Evolutionary conservation across 768 basidiomycete species (phyloP), one percentile per base, ranked within the genome.

Genomic region (Scleroderma bovista): DNA sequence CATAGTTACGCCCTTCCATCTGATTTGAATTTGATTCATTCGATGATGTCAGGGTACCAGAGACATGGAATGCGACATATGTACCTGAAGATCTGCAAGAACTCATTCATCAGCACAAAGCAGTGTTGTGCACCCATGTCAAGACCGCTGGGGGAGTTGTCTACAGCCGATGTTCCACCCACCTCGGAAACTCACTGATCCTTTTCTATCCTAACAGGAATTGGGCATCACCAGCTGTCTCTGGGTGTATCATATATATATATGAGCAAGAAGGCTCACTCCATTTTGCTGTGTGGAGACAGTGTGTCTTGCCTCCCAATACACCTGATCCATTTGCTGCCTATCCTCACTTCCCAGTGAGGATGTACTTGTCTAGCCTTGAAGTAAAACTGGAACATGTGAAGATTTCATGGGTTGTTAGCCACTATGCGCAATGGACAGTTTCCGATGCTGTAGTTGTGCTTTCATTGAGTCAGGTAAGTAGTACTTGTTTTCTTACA

Each of bases 341-440:
- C 8, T 45, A 45, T 45, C 44, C 44, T 45, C 44, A 19, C 34
- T 45, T 45, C 3, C 44, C 44, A 2, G 6, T n/a, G 0, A 45
- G 29, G 34, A 19, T 45, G 44, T 33, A 32, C 44, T 45, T 6
- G 9, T 45, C 44, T 20, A 45, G 16, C 17, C 34, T 2, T 3
- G 23, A 22, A 31, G 34, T 9, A 10, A 15, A 15, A 3, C 34
- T 46, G 31, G 44, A 46, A 29, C 20, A 29, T 46, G 44, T 46
- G 13, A 46, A 46, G 44, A 23, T 46, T 20, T 46, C 44, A 15
- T 46, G 44, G 44, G 44, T 46, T 17, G 26, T 46, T 46, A 4
- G 44, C 26, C 26, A 29, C 26, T 9, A 29, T 29, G 26, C 46
- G n/a, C 16, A 16, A 37, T 47, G 46, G 46, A 19, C 16, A 3